Conservation (phyloP, 371 early-diverging fungal species). For the Rhizopus arrhizus region DNA sequence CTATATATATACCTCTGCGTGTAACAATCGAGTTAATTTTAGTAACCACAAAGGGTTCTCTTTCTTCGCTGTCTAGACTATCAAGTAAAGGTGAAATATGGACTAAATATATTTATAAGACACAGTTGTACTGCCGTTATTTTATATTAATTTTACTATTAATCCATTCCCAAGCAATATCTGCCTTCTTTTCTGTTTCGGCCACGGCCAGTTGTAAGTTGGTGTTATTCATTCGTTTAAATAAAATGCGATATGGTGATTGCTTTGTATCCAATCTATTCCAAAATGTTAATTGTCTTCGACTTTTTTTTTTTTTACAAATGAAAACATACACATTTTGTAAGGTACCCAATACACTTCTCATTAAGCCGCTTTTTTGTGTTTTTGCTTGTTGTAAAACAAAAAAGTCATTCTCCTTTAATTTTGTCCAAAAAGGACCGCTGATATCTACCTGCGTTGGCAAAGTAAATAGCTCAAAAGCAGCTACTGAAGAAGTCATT, state of each 20-base stretch:
- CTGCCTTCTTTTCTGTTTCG: conserved; percentile 80
- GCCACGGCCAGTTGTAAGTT: conserved; percentile 70
- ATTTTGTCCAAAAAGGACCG: conserved; percentile 63
- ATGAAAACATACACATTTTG: conserved; percentile 62
- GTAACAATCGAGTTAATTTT: conserved; percentile 89
- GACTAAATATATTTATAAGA: conserved; percentile 36
- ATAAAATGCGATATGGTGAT: conserved; percentile 87
- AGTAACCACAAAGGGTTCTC: conserved; percentile 82
- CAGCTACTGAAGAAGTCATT: conserved; percentile 12
- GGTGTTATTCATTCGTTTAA: conserved; percentile 59
- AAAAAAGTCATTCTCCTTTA: conserved; percentile 64
- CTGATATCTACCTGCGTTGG: conserved; percentile 41
- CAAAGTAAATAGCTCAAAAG: conserved; percentile 45
- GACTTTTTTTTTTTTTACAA: conserved; percentile 27
- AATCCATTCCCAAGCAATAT: conserved; percentile 90
- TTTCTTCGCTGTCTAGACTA: conserved; percentile 77
- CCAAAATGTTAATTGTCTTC: not conserved
- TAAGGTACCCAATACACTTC: conserved; percentile 77
- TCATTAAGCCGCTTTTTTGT: conserved; percentile 58
- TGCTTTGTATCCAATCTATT: conserved; percentile 88
- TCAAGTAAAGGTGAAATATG: conserved; percentile 70
- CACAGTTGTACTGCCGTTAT: too few species aligned
- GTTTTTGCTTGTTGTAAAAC: conserved; percentile 72
- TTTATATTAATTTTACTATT: conserved; percentile 52
- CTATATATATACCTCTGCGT: conserved; percentile 62